Conservation (phyloP, 257 asterid genomes). For the Capsicum pubescens region DNA sequence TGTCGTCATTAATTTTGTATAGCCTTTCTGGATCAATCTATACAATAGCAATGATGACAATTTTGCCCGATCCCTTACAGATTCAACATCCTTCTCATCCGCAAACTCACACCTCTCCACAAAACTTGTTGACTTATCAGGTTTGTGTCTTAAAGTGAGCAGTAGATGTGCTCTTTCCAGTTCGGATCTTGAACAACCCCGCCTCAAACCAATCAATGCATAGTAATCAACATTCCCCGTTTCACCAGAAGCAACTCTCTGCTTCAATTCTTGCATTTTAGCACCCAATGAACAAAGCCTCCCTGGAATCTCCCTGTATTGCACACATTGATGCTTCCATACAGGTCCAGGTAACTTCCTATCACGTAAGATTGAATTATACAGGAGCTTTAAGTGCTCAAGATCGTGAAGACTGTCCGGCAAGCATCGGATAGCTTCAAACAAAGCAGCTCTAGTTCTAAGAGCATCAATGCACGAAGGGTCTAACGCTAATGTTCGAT, state of each 20-base stretch:
- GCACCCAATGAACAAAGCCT: slow-evolving; percentile 64
- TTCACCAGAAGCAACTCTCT: slow-evolving; percentile 72
- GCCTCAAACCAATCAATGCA: slow-evolving; percentile 65
- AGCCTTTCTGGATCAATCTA: slow-evolving; percentile 81
- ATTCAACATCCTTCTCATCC: slow-evolving; percentile 60
- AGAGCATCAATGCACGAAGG: slow-evolving; percentile 78
- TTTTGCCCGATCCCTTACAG: slow-evolving; percentile 64
- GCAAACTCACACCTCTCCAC: slow-evolving; percentile 73
- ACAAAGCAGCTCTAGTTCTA: slow-evolving; percentile 61
- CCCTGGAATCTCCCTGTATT: slow-evolving; percentile 79
- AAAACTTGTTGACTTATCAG: slow-evolving; percentile 65
- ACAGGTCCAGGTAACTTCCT: slow-evolving; percentile 67
- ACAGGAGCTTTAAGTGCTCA: slow-evolving; percentile 73
- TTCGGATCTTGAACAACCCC: slow-evolving; percentile 78
- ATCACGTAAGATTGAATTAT: slow-evolving; percentile 69
- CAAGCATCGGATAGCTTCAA: slow-evolving; percentile 66
- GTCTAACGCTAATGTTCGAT: slow-evolving; percentile 67
- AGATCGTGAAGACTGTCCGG: slow-evolving; percentile 81
- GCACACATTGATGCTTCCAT: slow-evolving; percentile 71
- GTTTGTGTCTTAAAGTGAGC: slow-evolving; percentile 68
- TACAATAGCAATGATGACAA: slow-evolving; percentile 66
- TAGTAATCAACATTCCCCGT: slow-evolving; percentile 66
- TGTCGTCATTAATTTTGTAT: slow-evolving; percentile 46
- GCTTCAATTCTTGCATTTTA: slow-evolving; percentile 71
- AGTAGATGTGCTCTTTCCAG: slow-evolving; percentile 71